Conservation (phyloP, 768 basidiomycete genomes). For the Lepiota venenata region DNA sequence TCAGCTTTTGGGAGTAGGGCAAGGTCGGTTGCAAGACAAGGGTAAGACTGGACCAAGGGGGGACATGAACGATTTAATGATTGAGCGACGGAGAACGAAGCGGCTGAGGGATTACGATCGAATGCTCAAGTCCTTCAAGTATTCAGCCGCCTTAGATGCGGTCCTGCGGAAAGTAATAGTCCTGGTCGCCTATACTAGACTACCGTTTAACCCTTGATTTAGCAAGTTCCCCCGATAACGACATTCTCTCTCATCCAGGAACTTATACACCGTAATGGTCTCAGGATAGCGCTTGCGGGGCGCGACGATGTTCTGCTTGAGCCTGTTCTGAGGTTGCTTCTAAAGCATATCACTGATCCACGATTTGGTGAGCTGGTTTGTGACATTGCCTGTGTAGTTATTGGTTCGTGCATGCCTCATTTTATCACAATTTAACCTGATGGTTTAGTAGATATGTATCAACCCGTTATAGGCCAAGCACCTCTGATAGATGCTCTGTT, state of each 20-base stretch:
- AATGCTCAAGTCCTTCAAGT: constrained; percentile 88
- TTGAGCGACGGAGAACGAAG: constrained; percentile 68
- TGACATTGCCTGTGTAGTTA: constrained; percentile 74
- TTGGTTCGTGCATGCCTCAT: constrained; percentile 54
- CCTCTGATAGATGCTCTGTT: constrained; percentile 89
- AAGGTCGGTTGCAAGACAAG: constrained; percentile 47
- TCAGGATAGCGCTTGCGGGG: constrained; percentile 80
- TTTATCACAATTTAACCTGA: neutral
- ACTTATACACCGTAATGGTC: constrained; percentile 86
- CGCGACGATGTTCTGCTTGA: constrained; percentile 93
- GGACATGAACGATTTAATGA: constrained; percentile 72
- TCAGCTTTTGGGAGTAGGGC: constrained; percentile 31
- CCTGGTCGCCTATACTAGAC: neutral
- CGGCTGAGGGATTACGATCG: constrained; percentile 86
- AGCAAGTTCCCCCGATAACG: constrained; percentile 83
- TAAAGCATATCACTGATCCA: constrained; percentile 85
- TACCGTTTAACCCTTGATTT: constrained; percentile 7
- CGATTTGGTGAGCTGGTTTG: constrained; percentile 90
- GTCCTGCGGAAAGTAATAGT: constrained; percentile 77
- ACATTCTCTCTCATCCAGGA: constrained; percentile 92
- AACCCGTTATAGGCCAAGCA: constrained; percentile 88
- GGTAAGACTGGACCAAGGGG: constrained; percentile 44
- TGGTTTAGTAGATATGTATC: constrained; percentile 74
- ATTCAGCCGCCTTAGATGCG: constrained; percentile 90
- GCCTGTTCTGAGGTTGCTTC: constrained; percentile 81